These are phyloP conservation scores for Prunus mongolica DNA, from an alignment of 306 rosid genomes.

Conservation along the genomic window DNA sequence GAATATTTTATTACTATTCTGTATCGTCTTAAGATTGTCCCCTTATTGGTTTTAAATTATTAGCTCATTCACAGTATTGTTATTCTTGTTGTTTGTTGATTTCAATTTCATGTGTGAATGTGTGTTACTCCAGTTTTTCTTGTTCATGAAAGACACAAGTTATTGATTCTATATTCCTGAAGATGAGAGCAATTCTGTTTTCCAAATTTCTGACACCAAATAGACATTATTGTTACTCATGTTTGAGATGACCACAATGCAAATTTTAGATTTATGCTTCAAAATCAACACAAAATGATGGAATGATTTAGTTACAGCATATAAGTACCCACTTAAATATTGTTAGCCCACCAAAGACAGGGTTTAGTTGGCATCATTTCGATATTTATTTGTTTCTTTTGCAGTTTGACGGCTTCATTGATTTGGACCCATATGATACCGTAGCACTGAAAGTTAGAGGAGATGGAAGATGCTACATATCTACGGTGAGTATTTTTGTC, in stretches of 20 bases:
- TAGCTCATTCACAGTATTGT: neutral
- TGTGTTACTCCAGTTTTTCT: neutral
- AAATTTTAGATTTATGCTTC: neutral
- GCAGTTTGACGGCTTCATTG: conserved; percentile 86
- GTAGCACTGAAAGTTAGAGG: conserved; percentile 81
- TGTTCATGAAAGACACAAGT: neutral
- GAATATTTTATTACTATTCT: neutral
- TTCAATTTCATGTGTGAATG: neutral
- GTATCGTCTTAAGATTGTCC: neutral
- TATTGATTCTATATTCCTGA: no score
- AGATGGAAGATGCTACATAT: conserved; percentile 88
- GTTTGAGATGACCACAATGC: neutral
- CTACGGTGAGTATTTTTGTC: conserved; percentile 57
- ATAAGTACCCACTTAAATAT: neutral
- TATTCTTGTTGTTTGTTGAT: neutral
- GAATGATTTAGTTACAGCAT: neutral
- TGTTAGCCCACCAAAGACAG: neutral
- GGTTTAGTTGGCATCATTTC: neutral
- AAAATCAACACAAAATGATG: no score
- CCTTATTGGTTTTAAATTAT: neutral
- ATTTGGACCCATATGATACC: conserved; percentile 85
- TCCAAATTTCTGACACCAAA: neutral
- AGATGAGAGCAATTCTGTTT: neutral
- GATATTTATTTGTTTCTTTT: conserved; percentile 14
- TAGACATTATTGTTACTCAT: neutral